phyloP scores from a whole-genome alignment of 441 rosid species.

The Croton setiger region DNA sequence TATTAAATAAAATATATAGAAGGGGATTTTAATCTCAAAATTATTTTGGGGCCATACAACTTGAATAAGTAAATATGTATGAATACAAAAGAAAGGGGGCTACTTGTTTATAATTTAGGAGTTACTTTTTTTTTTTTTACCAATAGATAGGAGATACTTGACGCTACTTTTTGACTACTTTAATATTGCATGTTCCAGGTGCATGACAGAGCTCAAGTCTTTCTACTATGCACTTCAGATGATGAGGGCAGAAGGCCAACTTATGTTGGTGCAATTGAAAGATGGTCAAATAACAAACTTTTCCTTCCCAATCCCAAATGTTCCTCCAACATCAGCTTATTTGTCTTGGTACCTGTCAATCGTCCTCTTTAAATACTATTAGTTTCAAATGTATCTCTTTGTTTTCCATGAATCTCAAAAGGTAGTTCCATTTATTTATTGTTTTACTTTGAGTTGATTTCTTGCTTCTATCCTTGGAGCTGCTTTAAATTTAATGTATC shows the following conservation, averaged over 20 bases:
- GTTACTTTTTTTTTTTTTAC: too few species aligned
- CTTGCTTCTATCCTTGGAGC: not conserved
- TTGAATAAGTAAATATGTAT: too few species aligned
- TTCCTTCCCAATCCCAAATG: constrained; percentile 55
- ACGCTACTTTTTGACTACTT: not conserved
- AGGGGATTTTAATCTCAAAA: too few species aligned
- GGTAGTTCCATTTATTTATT: too few species aligned
- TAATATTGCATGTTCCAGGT: constrained; percentile 46
- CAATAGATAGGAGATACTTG: not conserved
- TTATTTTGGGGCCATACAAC: too few species aligned
- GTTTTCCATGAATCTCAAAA: too few species aligned
- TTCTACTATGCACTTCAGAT: constrained; percentile 50
- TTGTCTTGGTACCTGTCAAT: constrained; percentile 53
- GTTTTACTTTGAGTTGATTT: not conserved
- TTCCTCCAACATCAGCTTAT: constrained; percentile 53
- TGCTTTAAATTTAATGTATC: not conserved
- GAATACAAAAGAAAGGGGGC: too few species aligned
- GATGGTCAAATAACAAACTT: constrained; percentile 70
- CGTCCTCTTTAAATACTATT: not conserved
- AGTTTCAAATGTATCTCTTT: not conserved
- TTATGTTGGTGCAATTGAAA: constrained; percentile 57
- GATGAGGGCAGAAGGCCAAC: constrained; percentile 40
- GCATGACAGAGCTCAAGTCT: constrained; percentile 92
- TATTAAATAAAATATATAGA: too few species aligned
- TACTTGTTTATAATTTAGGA: too few species aligned